Base-by-base conservation (phyloP, 139 green algal species). In the Dunaliella primolecta region DNA sequence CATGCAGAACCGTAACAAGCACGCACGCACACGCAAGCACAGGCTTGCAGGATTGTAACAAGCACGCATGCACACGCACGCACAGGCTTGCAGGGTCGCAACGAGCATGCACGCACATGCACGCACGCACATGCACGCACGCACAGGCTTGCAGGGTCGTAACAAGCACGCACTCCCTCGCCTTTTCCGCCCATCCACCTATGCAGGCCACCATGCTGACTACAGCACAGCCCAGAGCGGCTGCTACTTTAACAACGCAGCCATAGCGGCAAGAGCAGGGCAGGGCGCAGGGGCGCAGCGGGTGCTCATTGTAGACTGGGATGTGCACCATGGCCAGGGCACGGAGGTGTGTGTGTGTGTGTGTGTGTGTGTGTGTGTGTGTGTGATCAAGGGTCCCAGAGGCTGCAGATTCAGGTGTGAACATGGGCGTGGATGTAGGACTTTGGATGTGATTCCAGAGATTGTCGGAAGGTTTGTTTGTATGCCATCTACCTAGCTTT, bases 271-370 rank as follows among this genome's bases (percentile, higher is more conserved):
- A 31, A 75, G 87, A 0, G 90, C 90, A 21, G 92, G 90, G 21
- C 91, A 92, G 75, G 7, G 70, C 29, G 81, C 79, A 3, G 90
- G 86, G 0, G 91, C 88, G 0, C 57, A 89, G 57, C 84, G 89
- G 0, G 88, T 96, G 38, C 81, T 97, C 77, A 88, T 97, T 1
- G 75, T 96, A 7, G 92, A 97, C 87, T 97, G 93, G 94, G 92
- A 95, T 84, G 88, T 95, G 34, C 93, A 96, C 84, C 93, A 96
- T 83, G 92, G 93, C 55, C 93, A 95, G n/a, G 94, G 94, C 78
- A 96, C 89, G 0, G 85, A 84, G 80, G 80, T 78, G 80, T 21
- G 27, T 77, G 29, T 32, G 71, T 32, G 20, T 72, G n/a, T n/a
- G n/a, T n/a, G n/a, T n/a, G n/a, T n/a, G n/a, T n/a, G n/a, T n/a